Conservation (phyloP, 164 flowering plant species). For the Taxillus chinensis region DNA sequence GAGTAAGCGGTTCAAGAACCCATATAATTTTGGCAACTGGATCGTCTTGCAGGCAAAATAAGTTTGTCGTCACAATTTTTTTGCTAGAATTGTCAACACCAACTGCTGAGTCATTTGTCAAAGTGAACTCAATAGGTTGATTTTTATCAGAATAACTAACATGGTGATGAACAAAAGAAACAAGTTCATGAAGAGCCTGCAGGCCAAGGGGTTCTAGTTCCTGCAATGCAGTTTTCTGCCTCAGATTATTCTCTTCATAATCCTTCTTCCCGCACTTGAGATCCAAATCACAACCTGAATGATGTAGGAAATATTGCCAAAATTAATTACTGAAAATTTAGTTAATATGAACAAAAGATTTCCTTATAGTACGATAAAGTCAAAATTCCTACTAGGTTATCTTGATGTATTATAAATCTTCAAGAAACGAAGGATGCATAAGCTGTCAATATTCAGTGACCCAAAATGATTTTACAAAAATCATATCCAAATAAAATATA, state of each 20-base stretch:
- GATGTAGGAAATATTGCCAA: conserved; percentile 13
- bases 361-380: background rate
- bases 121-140: conserved; percentile 19
- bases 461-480: too few species aligned
- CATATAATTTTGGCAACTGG: conserved; percentile 58
- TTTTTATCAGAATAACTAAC: conserved; percentile 28
- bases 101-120: conserved; percentile 16
- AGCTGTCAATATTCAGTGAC: too few species aligned
- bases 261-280: conserved; percentile 9
- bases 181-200: conserved; percentile 62
- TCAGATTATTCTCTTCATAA: conserved; percentile 16
- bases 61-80: conserved; percentile 13
- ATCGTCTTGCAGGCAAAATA: conserved; percentile 51
- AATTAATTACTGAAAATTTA: too few species aligned
- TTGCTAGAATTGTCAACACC: conserved; percentile 13
- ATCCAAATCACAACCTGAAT: conserved; percentile 7
- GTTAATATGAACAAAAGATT: background rate
- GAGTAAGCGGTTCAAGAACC: conserved; percentile 43
- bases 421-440: too few species aligned
- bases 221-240: conserved; percentile 18
- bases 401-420: too few species aligned
- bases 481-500: background rate
- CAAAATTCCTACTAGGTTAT: too few species aligned
- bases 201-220: conserved; percentile 47
- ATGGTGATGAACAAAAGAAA: conserved; percentile 68